Percentiles rank a stretch among this genome's conserved stretches.
phyloP scores from a whole-genome alignment of 2,329 filamentous ascomycete species.

The Paecilomyces dactylethromorphus region DNA sequence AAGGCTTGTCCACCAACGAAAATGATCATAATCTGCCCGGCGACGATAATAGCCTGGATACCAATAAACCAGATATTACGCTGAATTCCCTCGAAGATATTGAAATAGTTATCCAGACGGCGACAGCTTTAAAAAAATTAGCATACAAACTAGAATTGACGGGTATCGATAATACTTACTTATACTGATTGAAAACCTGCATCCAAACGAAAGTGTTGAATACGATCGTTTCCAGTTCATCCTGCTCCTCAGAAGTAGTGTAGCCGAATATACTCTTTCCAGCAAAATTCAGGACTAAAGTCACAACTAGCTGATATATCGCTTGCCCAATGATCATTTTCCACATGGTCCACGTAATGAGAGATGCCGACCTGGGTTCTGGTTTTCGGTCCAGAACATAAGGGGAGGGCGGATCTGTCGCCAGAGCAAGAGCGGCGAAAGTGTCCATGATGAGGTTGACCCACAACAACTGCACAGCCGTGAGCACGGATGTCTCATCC shows the following conservation, averaged over 20 bases:
- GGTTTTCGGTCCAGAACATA: constrained; percentile 51
- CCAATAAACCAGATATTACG: constrained; percentile 46
- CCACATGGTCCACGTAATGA: constrained; percentile 43
- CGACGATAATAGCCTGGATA: constrained; percentile 61
- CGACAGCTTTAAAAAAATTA: constrained; percentile 19
- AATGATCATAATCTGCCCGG: constrained; percentile 65
- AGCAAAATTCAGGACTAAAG: constrained; percentile 40
- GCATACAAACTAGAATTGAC: background rate
- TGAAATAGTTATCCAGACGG: constrained; percentile 38
- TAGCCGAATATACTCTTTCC: constrained; percentile 29
- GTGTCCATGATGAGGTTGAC: constrained; percentile 67
- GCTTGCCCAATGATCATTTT: constrained; percentile 41
- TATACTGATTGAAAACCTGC: constrained; percentile 47
- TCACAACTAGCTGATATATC: constrained; percentile 37
- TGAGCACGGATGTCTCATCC: constrained; percentile 54
- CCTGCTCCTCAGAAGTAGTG: constrained; percentile 10
- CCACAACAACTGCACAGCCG: constrained; percentile 62
- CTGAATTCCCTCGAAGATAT: constrained; percentile 38
- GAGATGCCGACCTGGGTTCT: constrained; percentile 38
- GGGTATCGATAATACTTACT: constrained; percentile 13
- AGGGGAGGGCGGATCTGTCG: constrained; percentile 56
- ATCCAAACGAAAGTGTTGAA: constrained; percentile 44
- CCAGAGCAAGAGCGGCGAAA: constrained; percentile 59
- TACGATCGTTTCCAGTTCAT: constrained; percentile 29
- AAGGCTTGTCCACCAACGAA: constrained; percentile 65